phyloP scores from a whole-genome alignment of 2,329 filamentous ascomycete genomes.

The Diaporthe vexans region DNA sequence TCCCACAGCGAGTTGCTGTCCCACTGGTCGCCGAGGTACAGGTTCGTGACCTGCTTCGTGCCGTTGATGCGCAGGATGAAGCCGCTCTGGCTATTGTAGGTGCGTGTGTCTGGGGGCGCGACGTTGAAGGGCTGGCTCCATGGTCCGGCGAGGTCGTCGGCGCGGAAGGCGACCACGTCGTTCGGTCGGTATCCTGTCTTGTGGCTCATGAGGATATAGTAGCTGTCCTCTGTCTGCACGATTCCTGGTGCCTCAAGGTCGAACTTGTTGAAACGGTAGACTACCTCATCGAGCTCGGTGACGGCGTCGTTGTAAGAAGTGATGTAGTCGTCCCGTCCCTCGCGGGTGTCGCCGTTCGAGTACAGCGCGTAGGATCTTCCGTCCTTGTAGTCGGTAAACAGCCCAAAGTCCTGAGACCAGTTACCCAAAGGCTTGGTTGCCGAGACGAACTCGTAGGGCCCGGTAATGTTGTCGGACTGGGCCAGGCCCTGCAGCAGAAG shows the following conservation, averaged over 20 bases:
- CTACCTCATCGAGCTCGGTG: constrained; percentile 62
- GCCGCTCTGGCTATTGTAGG: constrained; percentile 67
- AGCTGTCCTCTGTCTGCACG: constrained; percentile 68
- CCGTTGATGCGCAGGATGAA: constrained; percentile 63
- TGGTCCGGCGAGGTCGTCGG: constrained; percentile 63
- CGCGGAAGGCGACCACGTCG: constrained; percentile 69
- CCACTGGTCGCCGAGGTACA: constrained; percentile 68
- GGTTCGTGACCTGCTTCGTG: constrained; percentile 61
- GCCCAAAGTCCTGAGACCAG: constrained; percentile 71
- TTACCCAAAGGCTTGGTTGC: constrained; percentile 68
- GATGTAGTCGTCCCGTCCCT: constrained; percentile 68
- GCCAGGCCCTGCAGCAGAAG: constrained; percentile 68
- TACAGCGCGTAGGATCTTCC: constrained; percentile 67
- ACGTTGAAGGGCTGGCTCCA: constrained; percentile 70
- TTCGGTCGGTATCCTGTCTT: constrained; percentile 72
- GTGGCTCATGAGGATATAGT: constrained; percentile 71
- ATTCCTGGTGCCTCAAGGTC: constrained; percentile 70
- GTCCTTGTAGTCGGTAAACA: constrained; percentile 70
- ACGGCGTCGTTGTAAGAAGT: constrained; percentile 64
- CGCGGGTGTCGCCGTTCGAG: constrained; percentile 66
- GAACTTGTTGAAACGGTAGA: constrained; percentile 71
- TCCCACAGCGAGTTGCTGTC: constrained; percentile 70
- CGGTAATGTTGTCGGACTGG: constrained; percentile 61
- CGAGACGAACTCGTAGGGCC: constrained; percentile 65
- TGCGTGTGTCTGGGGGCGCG: constrained; percentile 63